These are phyloP conservation scores for Nidularia pulvinata DNA, from an alignment of 768 basidiomycete genomes.

Conservation along the genomic window DNA sequence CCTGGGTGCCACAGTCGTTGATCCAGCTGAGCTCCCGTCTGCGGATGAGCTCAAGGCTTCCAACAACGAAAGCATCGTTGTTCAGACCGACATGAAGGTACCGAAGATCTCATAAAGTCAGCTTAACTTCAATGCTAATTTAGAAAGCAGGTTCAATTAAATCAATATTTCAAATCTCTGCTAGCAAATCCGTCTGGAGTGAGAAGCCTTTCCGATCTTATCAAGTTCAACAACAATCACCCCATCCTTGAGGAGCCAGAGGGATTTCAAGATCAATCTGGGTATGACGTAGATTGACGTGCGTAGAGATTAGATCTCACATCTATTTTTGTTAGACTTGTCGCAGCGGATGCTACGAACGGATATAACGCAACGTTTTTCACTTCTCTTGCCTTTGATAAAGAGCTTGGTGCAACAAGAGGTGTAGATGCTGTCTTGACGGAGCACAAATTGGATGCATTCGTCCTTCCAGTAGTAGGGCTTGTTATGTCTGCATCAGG, in stretches of 20 bases:
- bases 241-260: slow-evolving; percentile 44
- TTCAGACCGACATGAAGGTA: slow-evolving; percentile 60
- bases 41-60: slow-evolving; percentile 46
- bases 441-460: slow-evolving; percentile 44
- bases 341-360: slow-evolving; percentile 31
- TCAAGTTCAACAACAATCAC: slow-evolving; percentile 54
- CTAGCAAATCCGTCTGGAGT: slow-evolving; percentile 56
- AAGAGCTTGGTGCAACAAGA: slow-evolving; percentile 44
- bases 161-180: slow-evolving; percentile 44
- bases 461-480: slow-evolving; percentile 46
- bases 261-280: slow-evolving; percentile 33
- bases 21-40: slow-evolving; percentile 61
- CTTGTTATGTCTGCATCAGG: slow-evolving; percentile 28
- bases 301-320: background rate
- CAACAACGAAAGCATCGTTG: slow-evolving; percentile 54
- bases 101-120: background rate
- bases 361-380: slow-evolving; percentile 45
- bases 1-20: slow-evolving; percentile 53
- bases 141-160: slow-evolving; percentile 56
- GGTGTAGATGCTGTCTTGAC: slow-evolving; percentile 56
- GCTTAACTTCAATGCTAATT: background rate
- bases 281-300: slow-evolving; percentile 11
- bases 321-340: slow-evolving; percentile 27
- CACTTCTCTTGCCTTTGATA: slow-evolving; percentile 38
- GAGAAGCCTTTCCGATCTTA: slow-evolving; percentile 53